phyloP scores from a whole-genome alignment of 768 basidiomycete genomes.

The Naganishia vaughanmartiniae region DNA sequence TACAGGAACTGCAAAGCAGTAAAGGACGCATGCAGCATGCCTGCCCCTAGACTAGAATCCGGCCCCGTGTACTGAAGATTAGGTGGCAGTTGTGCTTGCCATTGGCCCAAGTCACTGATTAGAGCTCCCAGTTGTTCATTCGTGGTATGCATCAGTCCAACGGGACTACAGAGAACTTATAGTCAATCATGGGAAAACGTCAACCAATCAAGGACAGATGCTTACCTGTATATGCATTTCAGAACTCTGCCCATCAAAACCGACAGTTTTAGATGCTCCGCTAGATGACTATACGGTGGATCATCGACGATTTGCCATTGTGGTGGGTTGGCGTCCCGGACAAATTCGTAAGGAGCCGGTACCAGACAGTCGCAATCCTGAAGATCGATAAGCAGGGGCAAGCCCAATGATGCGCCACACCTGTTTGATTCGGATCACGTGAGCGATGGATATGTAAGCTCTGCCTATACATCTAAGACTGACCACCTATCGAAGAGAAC shows the following conservation, averaged over 20 bases:
- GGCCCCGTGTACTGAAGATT: slow-evolving; percentile 73
- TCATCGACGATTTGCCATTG: slow-evolving; percentile 54
- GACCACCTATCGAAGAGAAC: slow-evolving; percentile 93
- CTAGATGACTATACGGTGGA: slow-evolving; percentile 61
- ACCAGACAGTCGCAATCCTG: slow-evolving; percentile 93
- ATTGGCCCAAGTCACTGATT: slow-evolving; percentile 58
- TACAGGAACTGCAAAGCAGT: slow-evolving; percentile 88
- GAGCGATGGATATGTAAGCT: neutral
- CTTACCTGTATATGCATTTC: slow-evolving; percentile 87
- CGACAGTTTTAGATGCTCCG: slow-evolving; percentile 86
- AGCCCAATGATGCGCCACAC: slow-evolving; percentile 84
- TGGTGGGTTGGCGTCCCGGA: slow-evolving; percentile 54
- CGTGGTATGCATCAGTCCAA: slow-evolving; percentile 78
- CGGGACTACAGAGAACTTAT: slow-evolving; percentile 59
- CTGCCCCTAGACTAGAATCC: slow-evolving; percentile 65
- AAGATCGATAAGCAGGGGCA: slow-evolving; percentile 93
- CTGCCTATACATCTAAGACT: slow-evolving; percentile 37
- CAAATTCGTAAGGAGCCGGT: slow-evolving; percentile 75
- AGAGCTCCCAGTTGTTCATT: slow-evolving; percentile 68
- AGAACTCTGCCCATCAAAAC: slow-evolving; percentile 85
- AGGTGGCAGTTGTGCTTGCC: slow-evolving; percentile 75
- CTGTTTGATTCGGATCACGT: slow-evolving; percentile 51
- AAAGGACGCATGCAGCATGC: slow-evolving; percentile 81
- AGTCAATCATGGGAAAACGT: neutral
- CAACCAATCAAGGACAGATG: neutral